These are phyloP conservation scores for Candida jianshihensis DNA, from an alignment of 805 yeast species.

Conservation along the genomic window DNA sequence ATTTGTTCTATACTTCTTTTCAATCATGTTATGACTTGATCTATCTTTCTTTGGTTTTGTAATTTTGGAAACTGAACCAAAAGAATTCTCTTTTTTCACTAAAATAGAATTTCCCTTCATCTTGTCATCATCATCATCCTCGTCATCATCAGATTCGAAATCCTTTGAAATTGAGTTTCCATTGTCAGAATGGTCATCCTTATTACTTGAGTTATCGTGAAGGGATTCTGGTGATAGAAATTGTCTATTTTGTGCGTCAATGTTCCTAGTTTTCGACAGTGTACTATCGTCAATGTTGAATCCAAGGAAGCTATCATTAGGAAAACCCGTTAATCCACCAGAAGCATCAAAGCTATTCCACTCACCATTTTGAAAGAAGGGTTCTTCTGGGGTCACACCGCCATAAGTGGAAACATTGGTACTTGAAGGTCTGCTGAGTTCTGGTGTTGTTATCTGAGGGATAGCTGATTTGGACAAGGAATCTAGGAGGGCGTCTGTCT, in stretches of 20 bases:
- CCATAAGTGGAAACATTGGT: constrained; percentile 17
- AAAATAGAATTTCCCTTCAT: neutral
- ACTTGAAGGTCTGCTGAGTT: constrained; percentile 10
- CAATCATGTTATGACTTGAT: constrained; percentile 72
- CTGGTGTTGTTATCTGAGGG: constrained; percentile 19
- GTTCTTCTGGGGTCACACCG: constrained; percentile 16
- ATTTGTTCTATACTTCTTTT: constrained; percentile 73
- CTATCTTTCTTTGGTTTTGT: constrained; percentile 45
- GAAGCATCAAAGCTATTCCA: constrained; percentile 7
- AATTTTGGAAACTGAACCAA: constrained; percentile 14
- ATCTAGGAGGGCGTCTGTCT: constrained; percentile 23
- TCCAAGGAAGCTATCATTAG: neutral
- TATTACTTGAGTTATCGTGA: too few species aligned
- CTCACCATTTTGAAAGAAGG: constrained; percentile 12
- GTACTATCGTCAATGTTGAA: neutral
- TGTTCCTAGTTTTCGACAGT: neutral
- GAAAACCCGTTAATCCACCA: neutral
- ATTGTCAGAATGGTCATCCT: too few species aligned
- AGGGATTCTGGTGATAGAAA: neutral
- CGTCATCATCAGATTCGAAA: constrained; percentile 7
- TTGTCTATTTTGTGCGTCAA: neutral
- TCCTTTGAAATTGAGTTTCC: too few species aligned
- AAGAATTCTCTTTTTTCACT: constrained; percentile 3
- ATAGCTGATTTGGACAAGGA: constrained; percentile 17
- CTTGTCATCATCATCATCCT: constrained; percentile 3